phyloP scores from a whole-genome alignment of 2,329 filamentous ascomycete species.

The Hymenotorrendiella dingleyae region DNA sequence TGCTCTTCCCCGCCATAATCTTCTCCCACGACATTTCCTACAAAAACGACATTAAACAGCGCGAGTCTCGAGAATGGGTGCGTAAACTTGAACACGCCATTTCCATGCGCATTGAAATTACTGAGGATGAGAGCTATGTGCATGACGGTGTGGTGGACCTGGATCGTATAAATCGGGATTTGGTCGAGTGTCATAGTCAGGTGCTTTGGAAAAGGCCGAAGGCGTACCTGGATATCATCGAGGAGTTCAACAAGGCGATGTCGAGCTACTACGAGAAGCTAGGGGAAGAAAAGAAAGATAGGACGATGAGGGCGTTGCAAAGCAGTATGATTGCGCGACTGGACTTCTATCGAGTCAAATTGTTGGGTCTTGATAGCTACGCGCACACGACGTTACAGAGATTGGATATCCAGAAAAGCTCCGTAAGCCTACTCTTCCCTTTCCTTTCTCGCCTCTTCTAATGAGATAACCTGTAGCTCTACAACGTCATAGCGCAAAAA shows the following conservation, averaged over 20 bases:
- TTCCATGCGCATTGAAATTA: slow-evolving; percentile 40
- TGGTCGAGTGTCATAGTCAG: slow-evolving; percentile 58
- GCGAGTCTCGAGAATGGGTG: slow-evolving; percentile 57
- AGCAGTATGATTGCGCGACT: slow-evolving; percentile 47
- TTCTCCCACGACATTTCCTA: slow-evolving; percentile 51
- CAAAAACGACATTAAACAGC: slow-evolving; percentile 54
- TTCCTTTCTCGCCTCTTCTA: not conserved
- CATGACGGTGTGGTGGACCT: slow-evolving; percentile 46
- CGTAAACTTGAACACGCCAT: slow-evolving; percentile 56
- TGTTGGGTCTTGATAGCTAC: slow-evolving; percentile 57
- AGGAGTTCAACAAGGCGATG: slow-evolving; percentile 45
- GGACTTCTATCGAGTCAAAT: slow-evolving; percentile 55
- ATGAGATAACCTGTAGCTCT: slow-evolving; percentile 39
- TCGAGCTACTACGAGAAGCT: slow-evolving; percentile 16
- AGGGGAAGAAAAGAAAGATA: slow-evolving; percentile 8
- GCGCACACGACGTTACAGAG: slow-evolving; percentile 56
- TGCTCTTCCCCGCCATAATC: slow-evolving; percentile 53
- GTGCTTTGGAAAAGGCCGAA: slow-evolving; percentile 59
- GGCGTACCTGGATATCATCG: slow-evolving; percentile 50
- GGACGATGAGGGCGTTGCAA: slow-evolving; percentile 40
- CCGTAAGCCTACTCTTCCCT: slow-evolving; percentile 38
- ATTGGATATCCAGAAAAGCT: slow-evolving; percentile 54
- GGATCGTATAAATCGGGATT: slow-evolving; percentile 53
- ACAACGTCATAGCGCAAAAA: slow-evolving; percentile 61
- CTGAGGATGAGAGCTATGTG: slow-evolving; percentile 45